A percentile compares a stretch with the other conserved stretches of the same genome.
These are phyloP conservation scores for Sphaerostilbella broomeana DNA, from an alignment of 2,329 filamentous ascomycete species.

Conservation along the genomic window DNA sequence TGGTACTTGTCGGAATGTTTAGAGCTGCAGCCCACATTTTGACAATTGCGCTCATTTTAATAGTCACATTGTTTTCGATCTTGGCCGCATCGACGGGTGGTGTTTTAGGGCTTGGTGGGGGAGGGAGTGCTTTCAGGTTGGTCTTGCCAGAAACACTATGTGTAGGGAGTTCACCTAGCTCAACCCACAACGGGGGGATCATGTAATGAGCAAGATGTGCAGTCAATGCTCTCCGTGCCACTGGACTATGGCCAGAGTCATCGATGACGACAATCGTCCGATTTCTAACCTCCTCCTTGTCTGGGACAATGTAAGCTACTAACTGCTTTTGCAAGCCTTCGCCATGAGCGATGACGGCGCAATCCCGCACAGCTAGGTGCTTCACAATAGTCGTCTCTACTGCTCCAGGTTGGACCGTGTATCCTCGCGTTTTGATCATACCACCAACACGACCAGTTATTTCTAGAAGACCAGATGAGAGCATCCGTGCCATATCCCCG, in stretches of 20 bases:
- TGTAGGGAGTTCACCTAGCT: conserved; percentile 63
- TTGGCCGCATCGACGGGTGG: conserved; percentile 34
- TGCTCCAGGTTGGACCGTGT: conserved; percentile 70
- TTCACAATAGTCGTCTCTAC: conserved; percentile 67
- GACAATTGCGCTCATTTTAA: conserved; percentile 60
- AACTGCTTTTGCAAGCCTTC: conserved; percentile 70
- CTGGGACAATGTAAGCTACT: conserved; percentile 68
- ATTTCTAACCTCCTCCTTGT: conserved; percentile 51
- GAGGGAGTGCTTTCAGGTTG: conserved; percentile 64
- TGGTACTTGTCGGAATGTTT: conserved; percentile 53
- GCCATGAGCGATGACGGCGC: conserved; percentile 66
- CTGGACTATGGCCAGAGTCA: conserved; percentile 63
- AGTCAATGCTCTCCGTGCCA: conserved; percentile 57
- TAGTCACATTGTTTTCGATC: conserved; percentile 52
- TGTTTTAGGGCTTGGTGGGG: conserved; percentile 44
- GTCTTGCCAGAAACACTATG: conserved; percentile 75
- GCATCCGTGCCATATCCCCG: conserved; percentile 61
- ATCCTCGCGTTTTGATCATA: conserved; percentile 77
- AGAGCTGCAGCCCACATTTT: conserved; percentile 67
- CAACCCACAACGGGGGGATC: conserved; percentile 73
- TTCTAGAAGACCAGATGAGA: conserved; percentile 62
- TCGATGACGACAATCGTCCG: conserved; percentile 61
- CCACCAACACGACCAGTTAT: conserved; percentile 70
- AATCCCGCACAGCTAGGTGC: conserved; percentile 63
- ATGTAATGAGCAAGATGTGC: conserved; percentile 72